Evolutionary conservation across 257 asterid species (phyloP).

Genomic region (Lycium barbarum): DNA sequence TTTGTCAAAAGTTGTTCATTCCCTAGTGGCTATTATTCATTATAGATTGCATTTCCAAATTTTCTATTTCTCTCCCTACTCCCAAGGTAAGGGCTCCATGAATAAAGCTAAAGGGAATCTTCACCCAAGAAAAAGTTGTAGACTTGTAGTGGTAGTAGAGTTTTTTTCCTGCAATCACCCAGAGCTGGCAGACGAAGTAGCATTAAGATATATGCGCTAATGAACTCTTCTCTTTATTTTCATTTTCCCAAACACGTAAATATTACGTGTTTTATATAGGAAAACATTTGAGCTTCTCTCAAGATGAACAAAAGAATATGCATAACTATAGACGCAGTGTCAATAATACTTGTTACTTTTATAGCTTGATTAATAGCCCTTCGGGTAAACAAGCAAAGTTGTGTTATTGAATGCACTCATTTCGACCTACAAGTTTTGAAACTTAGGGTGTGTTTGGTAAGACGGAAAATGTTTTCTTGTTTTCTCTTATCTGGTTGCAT

Average conservation of each 20-base stretch:
- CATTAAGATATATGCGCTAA: not conserved
- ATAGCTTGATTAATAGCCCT: not conserved
- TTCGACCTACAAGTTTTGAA: not conserved
- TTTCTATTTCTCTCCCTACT: conserved; percentile 32
- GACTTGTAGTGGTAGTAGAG: not conserved
- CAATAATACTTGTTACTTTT: not conserved
- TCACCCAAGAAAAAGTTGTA: not conserved
- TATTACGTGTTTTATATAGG: no score
- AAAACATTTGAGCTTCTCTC: not conserved
- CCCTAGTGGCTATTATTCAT: conserved; percentile 32
- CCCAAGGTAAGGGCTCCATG: conserved; percentile 25
- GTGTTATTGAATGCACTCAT: not conserved
- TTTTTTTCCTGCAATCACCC: not conserved
- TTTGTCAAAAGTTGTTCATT: conserved; percentile 56
- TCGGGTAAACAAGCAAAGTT: not conserved
- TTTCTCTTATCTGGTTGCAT: no score
- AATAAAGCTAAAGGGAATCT: conserved; percentile 30
- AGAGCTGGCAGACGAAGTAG: not conserved
- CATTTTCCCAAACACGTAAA: not conserved
- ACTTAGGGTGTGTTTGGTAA: not conserved
- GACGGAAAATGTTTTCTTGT: no score
- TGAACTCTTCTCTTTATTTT: not conserved
- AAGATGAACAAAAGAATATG: not conserved
- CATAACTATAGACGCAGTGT: not conserved
- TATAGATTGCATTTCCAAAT: not conserved